A percentile compares a stretch with the other conserved stretches of the same genome.
phyloP scores from a whole-genome alignment of 2,329 filamentous ascomycete genomes.

The Cercospora sp. region DNA sequence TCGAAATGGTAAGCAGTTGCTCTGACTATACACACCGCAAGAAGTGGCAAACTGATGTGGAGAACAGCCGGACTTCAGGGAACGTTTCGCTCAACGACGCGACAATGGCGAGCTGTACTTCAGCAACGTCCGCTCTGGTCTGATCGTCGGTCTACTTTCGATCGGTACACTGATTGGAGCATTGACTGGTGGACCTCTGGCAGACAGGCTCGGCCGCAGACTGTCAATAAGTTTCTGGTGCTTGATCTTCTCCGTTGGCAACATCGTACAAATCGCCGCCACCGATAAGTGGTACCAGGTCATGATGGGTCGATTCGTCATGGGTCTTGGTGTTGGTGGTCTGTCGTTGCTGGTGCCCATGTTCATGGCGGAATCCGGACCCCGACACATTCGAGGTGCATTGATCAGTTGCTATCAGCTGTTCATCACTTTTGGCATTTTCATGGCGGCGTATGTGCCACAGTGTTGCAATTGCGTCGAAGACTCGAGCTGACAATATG shows the following conservation, averaged over 20 bases:
- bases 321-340: conserved; percentile 64
- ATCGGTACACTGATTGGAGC: conserved; percentile 62
- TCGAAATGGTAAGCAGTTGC: conserved; percentile 50
- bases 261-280: conserved; percentile 65
- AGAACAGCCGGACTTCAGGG: conserved; percentile 50
- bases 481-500: not conserved
- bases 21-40: not conserved
- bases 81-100: conserved; percentile 53
- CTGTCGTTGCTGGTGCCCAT: conserved; percentile 65
- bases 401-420: conserved; percentile 65
- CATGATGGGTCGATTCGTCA: conserved; percentile 63
- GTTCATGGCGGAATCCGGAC: conserved; percentile 65
- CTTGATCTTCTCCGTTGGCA: conserved; percentile 64
- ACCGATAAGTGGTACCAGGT: conserved; percentile 61
- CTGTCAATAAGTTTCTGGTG: conserved; percentile 62
- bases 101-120: conserved; percentile 44
- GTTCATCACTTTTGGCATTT: conserved; percentile 69
- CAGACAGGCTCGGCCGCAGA: conserved; percentile 62
- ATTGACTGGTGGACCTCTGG: conserved; percentile 58
- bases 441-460: conserved; percentile 37
- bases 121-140: conserved; percentile 61
- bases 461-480: not conserved
- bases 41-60: not conserved
- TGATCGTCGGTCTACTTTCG: conserved; percentile 60
- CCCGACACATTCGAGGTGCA: conserved; percentile 63